These are phyloP conservation scores for Ophidiomyces ophidiicola DNA, from an alignment of 2,329 filamentous ascomycete species.

Conservation along the genomic window DNA sequence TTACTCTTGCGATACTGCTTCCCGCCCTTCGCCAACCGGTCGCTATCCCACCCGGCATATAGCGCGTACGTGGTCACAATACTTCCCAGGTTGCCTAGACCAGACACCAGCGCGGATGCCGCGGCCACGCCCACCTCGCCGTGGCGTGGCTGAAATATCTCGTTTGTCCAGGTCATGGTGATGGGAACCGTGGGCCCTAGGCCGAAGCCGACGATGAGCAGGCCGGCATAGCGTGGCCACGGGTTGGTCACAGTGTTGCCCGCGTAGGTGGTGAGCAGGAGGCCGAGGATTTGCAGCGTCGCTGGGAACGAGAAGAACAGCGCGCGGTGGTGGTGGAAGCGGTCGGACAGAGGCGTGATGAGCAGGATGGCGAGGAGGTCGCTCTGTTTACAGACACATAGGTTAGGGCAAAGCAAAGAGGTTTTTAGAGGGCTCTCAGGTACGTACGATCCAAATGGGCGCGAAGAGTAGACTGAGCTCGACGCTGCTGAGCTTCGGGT, in stretches of 20 bases:
- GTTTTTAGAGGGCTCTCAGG: background rate
- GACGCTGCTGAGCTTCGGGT: conserved; percentile 58
- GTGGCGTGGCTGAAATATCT: conserved; percentile 80
- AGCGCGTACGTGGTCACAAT: conserved; percentile 81
- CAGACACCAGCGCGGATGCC: conserved; percentile 72
- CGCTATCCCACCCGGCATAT: conserved; percentile 74
- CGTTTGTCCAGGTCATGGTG: conserved; percentile 86
- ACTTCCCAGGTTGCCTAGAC: conserved; percentile 73
- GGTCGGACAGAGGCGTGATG: conserved; percentile 73
- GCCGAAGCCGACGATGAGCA: conserved; percentile 83
- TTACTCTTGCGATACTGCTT: conserved; percentile 72
- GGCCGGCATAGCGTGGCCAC: conserved; percentile 76
- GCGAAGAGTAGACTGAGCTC: conserved; percentile 73
- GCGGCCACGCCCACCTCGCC: conserved; percentile 84
- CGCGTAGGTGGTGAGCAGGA: conserved; percentile 67
- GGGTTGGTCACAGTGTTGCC: conserved; percentile 43
- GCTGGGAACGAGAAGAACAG: conserved; percentile 69
- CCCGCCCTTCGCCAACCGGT: conserved; percentile 51
- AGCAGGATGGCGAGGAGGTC: conserved; percentile 78
- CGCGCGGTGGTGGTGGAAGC: conserved; percentile 68
- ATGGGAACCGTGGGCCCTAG: conserved; percentile 83
- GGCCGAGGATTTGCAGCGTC: conserved; percentile 67
- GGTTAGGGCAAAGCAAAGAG: conserved; percentile 14
- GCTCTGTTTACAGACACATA: conserved; percentile 43
- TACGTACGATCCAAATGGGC: conserved; percentile 80